Conservation (phyloP, 225 moss, liverwort and hornwort genomes). For the Thuidium tamariscinum region DNA sequence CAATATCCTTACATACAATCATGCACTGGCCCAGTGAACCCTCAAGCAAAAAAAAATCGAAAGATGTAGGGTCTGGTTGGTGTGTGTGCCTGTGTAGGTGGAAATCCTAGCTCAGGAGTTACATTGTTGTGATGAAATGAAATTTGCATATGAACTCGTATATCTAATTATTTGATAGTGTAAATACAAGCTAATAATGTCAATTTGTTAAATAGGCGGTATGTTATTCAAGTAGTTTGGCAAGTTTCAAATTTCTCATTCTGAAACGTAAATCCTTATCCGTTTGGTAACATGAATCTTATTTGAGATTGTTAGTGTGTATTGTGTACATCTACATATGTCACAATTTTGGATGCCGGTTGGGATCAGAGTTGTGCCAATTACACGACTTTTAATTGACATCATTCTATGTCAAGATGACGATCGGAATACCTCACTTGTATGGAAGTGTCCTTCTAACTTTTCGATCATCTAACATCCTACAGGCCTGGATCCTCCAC, state of each 20-base stretch:
- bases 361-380: background rate
- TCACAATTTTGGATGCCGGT: background rate
- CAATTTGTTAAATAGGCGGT: too few species aligned
- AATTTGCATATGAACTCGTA: too few species aligned
- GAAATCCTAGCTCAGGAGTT: background rate
- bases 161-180: too few species aligned
- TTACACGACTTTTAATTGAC: fast-evolving
- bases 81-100: background rate
- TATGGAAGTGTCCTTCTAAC: background rate
- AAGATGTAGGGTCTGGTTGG: fast-evolving
- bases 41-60: background rate
- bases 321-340: too few species aligned
- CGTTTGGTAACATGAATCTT: too few species aligned
- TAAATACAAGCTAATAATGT: too few species aligned
- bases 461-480: background rate
- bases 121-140: background rate
- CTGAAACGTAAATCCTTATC: too few species aligned
- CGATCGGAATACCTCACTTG: background rate
- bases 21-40: background rate
- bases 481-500: background rate
- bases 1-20: background rate
- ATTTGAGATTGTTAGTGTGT: too few species aligned
- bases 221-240: too few species aligned
- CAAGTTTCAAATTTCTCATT: too few species aligned
- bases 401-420: background rate